These are phyloP conservation scores for Candida tunisiensis DNA, from an alignment of 1,139 yeast genomes.

Conservation along the genomic window DNA sequence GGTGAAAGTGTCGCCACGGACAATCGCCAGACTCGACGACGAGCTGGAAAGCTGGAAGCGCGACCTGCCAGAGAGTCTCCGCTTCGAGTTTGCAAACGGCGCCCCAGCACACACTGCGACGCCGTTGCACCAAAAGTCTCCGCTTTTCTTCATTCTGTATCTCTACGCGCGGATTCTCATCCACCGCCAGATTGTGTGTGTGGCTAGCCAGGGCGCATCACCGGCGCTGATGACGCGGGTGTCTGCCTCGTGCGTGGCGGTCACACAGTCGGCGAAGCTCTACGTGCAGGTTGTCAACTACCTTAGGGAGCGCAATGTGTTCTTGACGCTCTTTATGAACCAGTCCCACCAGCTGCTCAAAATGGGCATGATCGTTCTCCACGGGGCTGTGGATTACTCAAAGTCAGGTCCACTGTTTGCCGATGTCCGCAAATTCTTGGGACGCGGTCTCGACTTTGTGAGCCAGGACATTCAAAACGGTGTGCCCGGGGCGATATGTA, in stretches of 20 bases:
- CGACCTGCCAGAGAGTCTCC: conserved; percentile 43
- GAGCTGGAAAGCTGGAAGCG: conserved; percentile 67
- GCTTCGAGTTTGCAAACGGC: conserved; percentile 54
- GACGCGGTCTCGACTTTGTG: conserved; percentile 4
- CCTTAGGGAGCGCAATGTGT: conserved; percentile 25
- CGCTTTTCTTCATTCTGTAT: conserved; percentile 46
- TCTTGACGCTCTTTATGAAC: conserved; percentile 50
- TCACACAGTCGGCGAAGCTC: conserved; percentile 61
- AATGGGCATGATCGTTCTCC: conserved; percentile 53
- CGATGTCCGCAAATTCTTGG: conserved; percentile 34
- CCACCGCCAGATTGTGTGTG: conserved; percentile 62
- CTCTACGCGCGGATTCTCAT: conserved; percentile 69
- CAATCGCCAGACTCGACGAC: conserved; percentile 35
- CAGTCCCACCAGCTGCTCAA: conserved; percentile 54
- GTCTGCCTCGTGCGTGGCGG: conserved; percentile 45
- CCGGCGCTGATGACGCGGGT: conserved; percentile 18
- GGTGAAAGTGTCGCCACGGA: conserved; percentile 32
- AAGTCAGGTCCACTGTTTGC: conserved; percentile 70
- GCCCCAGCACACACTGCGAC: conserved; percentile 24
- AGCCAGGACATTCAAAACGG: too few species aligned
- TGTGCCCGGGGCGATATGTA: too few species aligned
- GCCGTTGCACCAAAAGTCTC: conserved; percentile 33
- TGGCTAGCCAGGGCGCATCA: conserved; percentile 21
- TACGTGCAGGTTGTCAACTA: conserved; percentile 42
- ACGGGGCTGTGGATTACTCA: conserved; percentile 67